A percentile compares a stretch with the other conserved stretches of the same genome.
These are phyloP conservation scores for Hypoxylon perforatum DNA, from an alignment of 495 filamentous ascomycete genomes.

Conservation along the genomic window DNA sequence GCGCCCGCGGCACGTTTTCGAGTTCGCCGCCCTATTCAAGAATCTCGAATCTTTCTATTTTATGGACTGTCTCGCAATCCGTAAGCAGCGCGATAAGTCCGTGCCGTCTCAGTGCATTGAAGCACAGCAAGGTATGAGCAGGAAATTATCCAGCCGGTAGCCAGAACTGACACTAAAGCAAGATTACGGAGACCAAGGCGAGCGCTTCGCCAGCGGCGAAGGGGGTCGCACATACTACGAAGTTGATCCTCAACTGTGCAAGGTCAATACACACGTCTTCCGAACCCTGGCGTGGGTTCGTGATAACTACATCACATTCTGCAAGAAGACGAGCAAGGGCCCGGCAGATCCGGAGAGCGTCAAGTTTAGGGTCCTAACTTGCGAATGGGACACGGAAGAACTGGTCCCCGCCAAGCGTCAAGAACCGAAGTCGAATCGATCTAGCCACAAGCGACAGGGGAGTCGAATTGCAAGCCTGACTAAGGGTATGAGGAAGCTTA, in stretches of 20 bases:
- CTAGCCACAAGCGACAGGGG: constrained; percentile 19
- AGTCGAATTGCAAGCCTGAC: constrained; percentile 8
- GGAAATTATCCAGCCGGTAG: not conserved
- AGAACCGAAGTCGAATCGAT: constrained; percentile 6
- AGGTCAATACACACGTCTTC: constrained; percentile 40
- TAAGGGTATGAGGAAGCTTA: constrained; percentile 12
- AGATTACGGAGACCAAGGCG: constrained; percentile 13
- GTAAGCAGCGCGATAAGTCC: constrained; percentile 32
- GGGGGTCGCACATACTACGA: constrained; percentile 46
- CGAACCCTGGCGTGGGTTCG: constrained; percentile 42
- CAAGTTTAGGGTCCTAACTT: constrained; percentile 45
- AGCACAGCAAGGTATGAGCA: constrained; percentile 31
- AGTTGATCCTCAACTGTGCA: constrained; percentile 37
- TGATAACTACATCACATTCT: constrained; percentile 44
- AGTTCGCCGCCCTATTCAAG: constrained; percentile 48
- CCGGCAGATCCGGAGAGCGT: constrained; percentile 37
- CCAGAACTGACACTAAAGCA: constrained; percentile 16
- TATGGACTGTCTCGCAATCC: constrained; percentile 46
- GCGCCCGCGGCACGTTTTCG: constrained; percentile 42
- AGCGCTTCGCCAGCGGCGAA: constrained; percentile 36
- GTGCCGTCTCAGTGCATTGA: constrained; percentile 8
- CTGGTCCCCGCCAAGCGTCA: constrained; percentile 24
- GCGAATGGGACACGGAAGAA: constrained; percentile 43
- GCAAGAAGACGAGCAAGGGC: constrained; percentile 32
- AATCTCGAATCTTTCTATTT: constrained; percentile 49